phyloP scores from a whole-genome alignment of 805 yeast genomes.

The Metschnikowia continentalis region DNA sequence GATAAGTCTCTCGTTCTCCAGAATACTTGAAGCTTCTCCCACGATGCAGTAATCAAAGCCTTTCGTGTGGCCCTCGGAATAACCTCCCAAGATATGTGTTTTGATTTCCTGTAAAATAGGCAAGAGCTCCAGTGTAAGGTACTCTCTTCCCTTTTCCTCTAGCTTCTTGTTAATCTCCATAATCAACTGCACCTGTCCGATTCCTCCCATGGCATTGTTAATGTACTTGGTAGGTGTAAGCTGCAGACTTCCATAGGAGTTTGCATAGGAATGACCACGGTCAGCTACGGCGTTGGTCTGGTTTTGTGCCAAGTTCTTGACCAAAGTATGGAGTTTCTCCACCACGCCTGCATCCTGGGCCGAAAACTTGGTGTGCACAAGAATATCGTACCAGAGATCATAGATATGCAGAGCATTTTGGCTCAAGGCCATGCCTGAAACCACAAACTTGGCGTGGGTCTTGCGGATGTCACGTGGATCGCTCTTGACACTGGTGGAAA shows the following conservation, averaged over 20 bases:
- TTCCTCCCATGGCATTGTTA: slow-evolving; percentile 65
- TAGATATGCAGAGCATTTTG: slow-evolving; percentile 57
- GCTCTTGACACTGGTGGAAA: slow-evolving; percentile 54
- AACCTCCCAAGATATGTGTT: slow-evolving; percentile 37
- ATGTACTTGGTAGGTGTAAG: slow-evolving; percentile 58
- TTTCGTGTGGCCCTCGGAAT: slow-evolving; percentile 5
- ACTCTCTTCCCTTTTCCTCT: slow-evolving; percentile 36
- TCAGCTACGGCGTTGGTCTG: slow-evolving; percentile 78
- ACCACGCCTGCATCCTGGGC: slow-evolving; percentile 38
- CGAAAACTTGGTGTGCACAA: slow-evolving; percentile 63
- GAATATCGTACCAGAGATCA: slow-evolving; percentile 64
- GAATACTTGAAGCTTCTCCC: slow-evolving; percentile 46
- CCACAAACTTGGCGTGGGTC: slow-evolving; percentile 50
- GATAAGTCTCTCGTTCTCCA: slow-evolving; percentile 33
- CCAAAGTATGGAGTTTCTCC: slow-evolving; percentile 67
- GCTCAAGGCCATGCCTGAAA: slow-evolving; percentile 69
- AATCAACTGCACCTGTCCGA: slow-evolving; percentile 70
- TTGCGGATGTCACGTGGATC: slow-evolving; percentile 47
- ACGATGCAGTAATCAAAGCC: slow-evolving; percentile 53
- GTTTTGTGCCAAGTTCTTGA: slow-evolving; percentile 71
- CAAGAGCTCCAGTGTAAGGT: slow-evolving; percentile 46
- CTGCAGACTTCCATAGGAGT: slow-evolving; percentile 59
- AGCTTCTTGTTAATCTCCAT: slow-evolving; percentile 52
- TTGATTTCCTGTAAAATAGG: slow-evolving; percentile 58
- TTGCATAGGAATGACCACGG: slow-evolving; percentile 82